Conservation (phyloP, 768 basidiomycete genomes). For the Auricularia auricula-judae region DNA sequence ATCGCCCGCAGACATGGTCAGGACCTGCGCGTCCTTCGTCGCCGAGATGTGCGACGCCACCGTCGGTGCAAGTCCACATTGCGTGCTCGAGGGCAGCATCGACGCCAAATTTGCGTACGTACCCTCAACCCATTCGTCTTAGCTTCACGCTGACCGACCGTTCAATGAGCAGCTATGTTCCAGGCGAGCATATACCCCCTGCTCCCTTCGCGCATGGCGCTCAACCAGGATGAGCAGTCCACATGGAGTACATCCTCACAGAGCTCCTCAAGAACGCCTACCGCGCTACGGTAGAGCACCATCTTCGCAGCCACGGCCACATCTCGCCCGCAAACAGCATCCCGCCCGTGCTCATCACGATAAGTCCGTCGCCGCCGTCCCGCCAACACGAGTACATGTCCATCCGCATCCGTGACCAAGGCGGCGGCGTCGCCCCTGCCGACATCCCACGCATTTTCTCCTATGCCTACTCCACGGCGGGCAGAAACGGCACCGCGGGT, state of each 20-base stretch:
- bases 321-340: constrained; percentile 21
- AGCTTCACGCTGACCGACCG: background rate
- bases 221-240: constrained; percentile 28
- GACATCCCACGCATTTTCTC: constrained; percentile 78
- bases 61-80: constrained; percentile 55
- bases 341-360: constrained; percentile 60
- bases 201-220: background rate
- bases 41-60: constrained; percentile 76
- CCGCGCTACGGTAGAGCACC: constrained; percentile 76
- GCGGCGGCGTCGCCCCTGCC: constrained; percentile 67
- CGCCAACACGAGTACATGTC: constrained; percentile 34
- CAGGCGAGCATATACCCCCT: constrained; percentile 16
- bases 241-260: constrained; percentile 84
- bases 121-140: background rate
- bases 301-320: constrained; percentile 32
- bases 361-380: constrained; percentile 39
- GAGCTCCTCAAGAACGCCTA: constrained; percentile 88
- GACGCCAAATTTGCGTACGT: constrained; percentile 73
- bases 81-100: constrained; percentile 59
- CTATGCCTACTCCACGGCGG: constrained; percentile 85
- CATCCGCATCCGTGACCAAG: constrained; percentile 74
- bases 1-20: constrained; percentile 62
- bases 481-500: constrained; percentile 26
- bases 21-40: constrained; percentile 76
- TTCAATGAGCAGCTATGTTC: constrained; percentile 53